Conservation (phyloP, 352 stramenopile genomes). For the Globisporangium paddicum region DNA sequence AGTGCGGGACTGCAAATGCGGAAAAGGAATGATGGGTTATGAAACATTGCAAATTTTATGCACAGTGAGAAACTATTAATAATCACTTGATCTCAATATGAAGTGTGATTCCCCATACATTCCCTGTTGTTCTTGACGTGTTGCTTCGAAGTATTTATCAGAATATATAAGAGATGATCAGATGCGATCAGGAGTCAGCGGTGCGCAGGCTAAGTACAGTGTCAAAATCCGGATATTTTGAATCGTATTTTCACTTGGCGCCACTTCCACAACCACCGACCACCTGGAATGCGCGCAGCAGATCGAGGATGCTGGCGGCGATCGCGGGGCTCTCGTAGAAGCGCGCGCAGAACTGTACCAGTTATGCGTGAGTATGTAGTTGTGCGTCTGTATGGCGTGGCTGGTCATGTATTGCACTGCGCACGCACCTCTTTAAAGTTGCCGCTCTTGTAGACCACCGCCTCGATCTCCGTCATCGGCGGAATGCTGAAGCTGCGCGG, state of each 20-base stretch:
- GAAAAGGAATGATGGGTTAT: slow-evolving; percentile 1
- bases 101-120: no score
- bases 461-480: slow-evolving; percentile 45
- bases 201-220: no score
- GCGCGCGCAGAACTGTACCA: slow-evolving; percentile 40
- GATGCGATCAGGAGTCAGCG: no score
- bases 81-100: no score
- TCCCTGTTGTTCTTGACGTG: no score
- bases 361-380: not conserved
- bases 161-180: no score
- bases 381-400: not conserved
- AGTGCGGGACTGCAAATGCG: slow-evolving; percentile 3
- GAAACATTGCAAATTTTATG: no score
- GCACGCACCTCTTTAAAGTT: slow-evolving; percentile 54
- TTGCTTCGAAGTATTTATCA: no score
- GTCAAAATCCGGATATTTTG: no score
- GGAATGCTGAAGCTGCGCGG: slow-evolving; percentile 34
- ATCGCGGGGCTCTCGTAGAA: slow-evolving; percentile 46
- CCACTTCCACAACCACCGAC: slow-evolving; percentile 12
- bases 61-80: no score
- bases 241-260: slow-evolving; percentile 12
- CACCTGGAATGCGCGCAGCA: slow-evolving; percentile 42
- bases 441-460: slow-evolving; percentile 43
- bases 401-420: not conserved
- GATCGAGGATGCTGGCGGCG: slow-evolving; percentile 25